A percentile compares a stretch with the other conserved stretches of the same genome.
phyloP scores from a whole-genome alignment of 768 basidiomycete genomes.

The Pleurotus djamor region DNA sequence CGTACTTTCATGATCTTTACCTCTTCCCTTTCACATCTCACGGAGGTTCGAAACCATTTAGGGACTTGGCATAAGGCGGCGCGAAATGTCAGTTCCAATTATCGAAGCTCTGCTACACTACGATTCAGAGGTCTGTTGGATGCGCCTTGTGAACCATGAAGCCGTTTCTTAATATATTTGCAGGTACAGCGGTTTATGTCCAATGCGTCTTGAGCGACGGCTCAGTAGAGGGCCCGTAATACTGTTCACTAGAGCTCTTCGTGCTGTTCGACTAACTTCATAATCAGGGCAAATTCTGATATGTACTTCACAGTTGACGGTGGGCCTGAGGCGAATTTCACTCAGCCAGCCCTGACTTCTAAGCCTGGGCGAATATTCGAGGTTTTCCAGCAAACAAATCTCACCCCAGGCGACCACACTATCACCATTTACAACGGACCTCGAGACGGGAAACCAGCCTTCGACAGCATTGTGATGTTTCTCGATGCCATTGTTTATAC shows the following conservation, averaged over 20 bases:
- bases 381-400: neutral
- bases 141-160: neutral
- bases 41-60: too few species aligned
- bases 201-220: neutral
- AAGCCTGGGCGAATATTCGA: neutral
- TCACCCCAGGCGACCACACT: neutral
- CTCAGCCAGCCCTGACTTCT: neutral
- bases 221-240: too few species aligned
- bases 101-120: neutral
- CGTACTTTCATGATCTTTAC: neutral
- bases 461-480: neutral
- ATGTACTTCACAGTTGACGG: neutral
- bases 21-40: neutral
- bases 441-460: neutral
- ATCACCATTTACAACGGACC: neutral
- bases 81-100: neutral
- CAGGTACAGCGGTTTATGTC: neutral
- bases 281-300: neutral
- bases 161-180: neutral
- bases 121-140: neutral
- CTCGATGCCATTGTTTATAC: neutral
- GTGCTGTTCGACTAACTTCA: too few species aligned
- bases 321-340: neutral
- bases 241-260: too few species aligned
- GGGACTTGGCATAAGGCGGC: neutral